Conservation (phyloP, 495 filamentous ascomycete genomes). For the Margaritispora aquatica region DNA sequence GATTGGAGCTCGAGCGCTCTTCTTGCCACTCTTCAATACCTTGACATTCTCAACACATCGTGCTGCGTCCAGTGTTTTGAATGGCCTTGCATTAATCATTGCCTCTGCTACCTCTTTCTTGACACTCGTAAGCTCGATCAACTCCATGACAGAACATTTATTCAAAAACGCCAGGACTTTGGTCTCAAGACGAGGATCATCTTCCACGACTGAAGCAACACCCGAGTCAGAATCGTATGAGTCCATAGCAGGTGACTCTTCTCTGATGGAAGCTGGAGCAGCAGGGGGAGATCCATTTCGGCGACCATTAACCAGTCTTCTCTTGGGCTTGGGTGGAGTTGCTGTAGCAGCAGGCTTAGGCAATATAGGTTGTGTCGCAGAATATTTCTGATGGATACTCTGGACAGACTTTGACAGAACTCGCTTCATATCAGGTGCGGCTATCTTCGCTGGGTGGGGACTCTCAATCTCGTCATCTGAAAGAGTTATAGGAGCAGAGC, state of each 20-base stretch:
- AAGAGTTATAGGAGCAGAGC: slow-evolving; percentile 30
- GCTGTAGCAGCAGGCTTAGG: slow-evolving; percentile 16
- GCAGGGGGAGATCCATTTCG: slow-evolving; percentile 32
- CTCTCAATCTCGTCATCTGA: slow-evolving; percentile 26
- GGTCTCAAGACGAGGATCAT: slow-evolving; percentile 38
- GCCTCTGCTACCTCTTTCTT: slow-evolving; percentile 58
- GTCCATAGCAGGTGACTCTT: slow-evolving; percentile 31
- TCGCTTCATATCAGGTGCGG: slow-evolving; percentile 55
- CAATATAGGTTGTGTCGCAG: slow-evolving; percentile 32
- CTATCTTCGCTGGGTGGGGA: slow-evolving; percentile 7
- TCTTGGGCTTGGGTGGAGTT: slow-evolving; percentile 31
- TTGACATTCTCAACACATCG: slow-evolving; percentile 50
- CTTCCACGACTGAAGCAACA: slow-evolving; percentile 28
- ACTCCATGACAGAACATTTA: slow-evolving; percentile 59
- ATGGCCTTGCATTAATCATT: slow-evolving; percentile 66
- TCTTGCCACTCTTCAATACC: slow-evolving; percentile 31
- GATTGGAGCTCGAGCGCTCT: slow-evolving; percentile 37
- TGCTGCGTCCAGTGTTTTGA: slow-evolving; percentile 53
- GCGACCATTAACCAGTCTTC: slow-evolving; percentile 53
- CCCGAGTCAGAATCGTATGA: slow-evolving; percentile 40
- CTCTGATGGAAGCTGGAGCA: slow-evolving; percentile 28
- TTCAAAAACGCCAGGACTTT: slow-evolving; percentile 80
- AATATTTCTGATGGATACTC: slow-evolving; percentile 57
- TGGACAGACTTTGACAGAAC: slow-evolving; percentile 30
- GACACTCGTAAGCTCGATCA: slow-evolving; percentile 71